Base-by-base conservation (phyloP, 192 early-diverging fungal genomes). In the Gigaspora rosea region DNA sequence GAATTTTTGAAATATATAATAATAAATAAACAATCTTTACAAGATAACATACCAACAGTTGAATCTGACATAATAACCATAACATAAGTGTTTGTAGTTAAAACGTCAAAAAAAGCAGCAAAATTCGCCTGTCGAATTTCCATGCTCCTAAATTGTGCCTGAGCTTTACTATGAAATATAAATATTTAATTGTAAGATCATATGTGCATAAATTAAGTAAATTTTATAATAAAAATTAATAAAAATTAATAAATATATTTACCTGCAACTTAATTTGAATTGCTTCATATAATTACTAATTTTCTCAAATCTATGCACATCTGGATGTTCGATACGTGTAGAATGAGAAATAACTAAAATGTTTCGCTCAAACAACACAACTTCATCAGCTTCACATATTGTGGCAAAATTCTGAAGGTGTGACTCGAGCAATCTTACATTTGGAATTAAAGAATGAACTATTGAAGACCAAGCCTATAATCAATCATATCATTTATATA, bases 311-410 rank as follows among this genome's bases (percentile, higher is more conserved):
- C 95, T 91, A 77, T 94, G 92, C 4, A 87, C 78, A 77, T 96
- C 95, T 9, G 80, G 81, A 73, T 88, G 83, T 48, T 86, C 83
- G 36, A 88, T 83, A 10, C 79, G 79, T 35, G 90, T 90, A 22
- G 91, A 85, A 78, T 93, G 92, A 11, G 95, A 92, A 79, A 99
- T 96, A 36, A 97, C 95, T 73, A 99, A 83, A 99, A 99, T 27
- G 97, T 98, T 90, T 36, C 93, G 83, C 81, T 99, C 97, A 81
- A 98, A 99, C 33, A 99, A 82, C 3, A 97, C 94, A 35, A 99
- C 93, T 81, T 99, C 96, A 57, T 94, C 89, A 1, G 96, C 96
- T 64, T 98, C 97, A 73, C 94, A 94, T 77, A 95, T 86, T 35
- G 78, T 74, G 75, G 92, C 89, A 77, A 99, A 98, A 52, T 87